Percentiles rank a stretch among this genome's conserved stretches.
phyloP scores from a whole-genome alignment of 768 basidiomycete species.

The Auriscalpium vulgare region DNA sequence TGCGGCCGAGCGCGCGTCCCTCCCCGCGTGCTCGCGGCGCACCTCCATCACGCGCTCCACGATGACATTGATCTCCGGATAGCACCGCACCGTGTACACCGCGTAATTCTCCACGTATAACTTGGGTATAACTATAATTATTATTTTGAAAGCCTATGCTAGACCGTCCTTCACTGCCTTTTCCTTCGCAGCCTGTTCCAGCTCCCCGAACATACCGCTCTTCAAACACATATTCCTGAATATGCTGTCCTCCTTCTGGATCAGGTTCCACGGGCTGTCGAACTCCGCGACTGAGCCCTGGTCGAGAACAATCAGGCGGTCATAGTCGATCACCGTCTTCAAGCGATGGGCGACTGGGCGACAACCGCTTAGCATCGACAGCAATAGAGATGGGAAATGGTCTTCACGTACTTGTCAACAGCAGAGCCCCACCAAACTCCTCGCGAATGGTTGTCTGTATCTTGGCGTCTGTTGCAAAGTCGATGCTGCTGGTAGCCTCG shows the following conservation, averaged over 20 bases:
- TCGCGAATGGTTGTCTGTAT: slow-evolving; percentile 75
- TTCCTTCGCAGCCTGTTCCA: slow-evolving; percentile 51
- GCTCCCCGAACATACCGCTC: slow-evolving; percentile 55
- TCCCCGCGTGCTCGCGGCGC: too few species aligned
- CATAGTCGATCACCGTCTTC: slow-evolving; percentile 75
- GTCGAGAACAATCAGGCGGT: slow-evolving; percentile 74
- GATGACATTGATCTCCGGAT: too few species aligned
- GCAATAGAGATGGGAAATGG: not conserved
- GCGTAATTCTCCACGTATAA: too few species aligned
- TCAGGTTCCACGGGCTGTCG: slow-evolving; percentile 45
- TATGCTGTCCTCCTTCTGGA: slow-evolving; percentile 36
- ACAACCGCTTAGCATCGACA: slow-evolving; percentile 4
- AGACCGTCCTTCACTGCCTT: slow-evolving; percentile 15
- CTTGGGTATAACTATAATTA: too few species aligned
- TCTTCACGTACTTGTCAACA: slow-evolving; percentile 50
- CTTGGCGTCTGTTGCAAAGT: slow-evolving; percentile 73
- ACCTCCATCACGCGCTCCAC: too few species aligned
- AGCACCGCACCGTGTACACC: too few species aligned
- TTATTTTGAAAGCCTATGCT: not conserved
- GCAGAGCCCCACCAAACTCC: slow-evolving; percentile 38
- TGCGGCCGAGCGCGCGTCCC: too few species aligned
- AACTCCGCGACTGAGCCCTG: slow-evolving; percentile 43
- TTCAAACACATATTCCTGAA: slow-evolving; percentile 49
- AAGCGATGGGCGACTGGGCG: slow-evolving; percentile 61
- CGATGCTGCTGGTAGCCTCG: slow-evolving; percentile 70